Base-by-base conservation (phyloP, 2,329 filamentous ascomycete species). In the Xylaria sp. region DNA sequence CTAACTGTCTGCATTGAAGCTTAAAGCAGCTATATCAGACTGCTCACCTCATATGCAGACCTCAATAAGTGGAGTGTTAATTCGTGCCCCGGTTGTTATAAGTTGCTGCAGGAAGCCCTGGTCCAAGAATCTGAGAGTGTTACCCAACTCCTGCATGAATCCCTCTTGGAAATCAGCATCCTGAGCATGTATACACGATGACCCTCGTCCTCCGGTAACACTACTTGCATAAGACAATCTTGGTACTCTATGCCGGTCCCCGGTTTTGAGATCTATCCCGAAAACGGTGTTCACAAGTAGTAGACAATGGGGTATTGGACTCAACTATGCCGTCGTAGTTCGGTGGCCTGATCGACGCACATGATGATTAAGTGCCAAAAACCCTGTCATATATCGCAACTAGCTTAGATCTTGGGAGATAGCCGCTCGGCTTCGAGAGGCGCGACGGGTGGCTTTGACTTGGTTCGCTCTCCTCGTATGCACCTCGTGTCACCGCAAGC, bases 401-500 rank as follows among this genome's bases (percentile, higher is more conserved):
- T 25, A 57, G 25, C 54, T 3, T 41, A 25, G 20, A 43, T 23
- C 49, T 54, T 62, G n/a, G 12, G 25, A 36, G 39, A 36, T 48
- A 46, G 39, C 25, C n/a, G 61, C 33, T 63, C 20, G 5, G 61
- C 46, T 33, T 55, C 39, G 28, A 56, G 23, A 57, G 43, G 55
- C 52, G 62, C 31, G 25, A 36, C n/a, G 25, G 54, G 23, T 48
- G 52, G n/a, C 41, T 43, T 28, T 49, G 31, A 48, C 43, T 28
- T n/a, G 15, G 54, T 41, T 64, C 33, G 62, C 41, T 51, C 43
- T 46, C 60, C 59, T 51, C 56, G n/a, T 18, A 52, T 52, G 31
- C 33, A 62, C 41, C 31, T 41, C 41, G 59, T 62, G 59, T 39
- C 20, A 43, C 59, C 33, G 7, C 33, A 62, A 52, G 48, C 48